Base-by-base conservation (phyloP, 768 basidiomycete species). In the Phaffia tasmanica region DNA sequence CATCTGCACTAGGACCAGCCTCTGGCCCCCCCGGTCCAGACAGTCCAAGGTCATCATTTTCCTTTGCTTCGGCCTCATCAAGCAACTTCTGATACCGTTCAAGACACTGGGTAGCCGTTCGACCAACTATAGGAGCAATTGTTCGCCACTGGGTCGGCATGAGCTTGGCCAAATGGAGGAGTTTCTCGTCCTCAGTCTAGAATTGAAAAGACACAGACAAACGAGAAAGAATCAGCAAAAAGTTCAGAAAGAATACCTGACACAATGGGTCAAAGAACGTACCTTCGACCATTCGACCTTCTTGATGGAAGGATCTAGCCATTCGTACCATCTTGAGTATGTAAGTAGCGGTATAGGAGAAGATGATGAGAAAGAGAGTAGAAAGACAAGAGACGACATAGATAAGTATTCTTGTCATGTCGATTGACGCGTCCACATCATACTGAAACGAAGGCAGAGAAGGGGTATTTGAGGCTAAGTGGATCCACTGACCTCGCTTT, bases 101-200 rank as follows among this genome's bases (percentile, higher is more conserved):
- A 35, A 98, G 79, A 79, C 95, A 99, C 75, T 99, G 95, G 0
- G 89, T 94, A 0, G 95, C 95, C 1, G 95, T 98, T 32, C 95
- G 84, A 51, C 95, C 95, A 65, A 99, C 95, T 69, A 95, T 94
- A 59, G 95, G 95, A 4, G 95, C 93, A 72, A 99, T 94, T 27
- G 95, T 97, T 32, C 95, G 86, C 95, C 95, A 99, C 80, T 99
- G 95, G 0, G 95, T 98, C 0, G 95, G 95, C 92, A 98, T 99
- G 68, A 98, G 81, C 78, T 97, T 98, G 53, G 95, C 95, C 27
- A 98, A 84, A 76, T 98, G 93, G 15, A 99, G 81, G 3, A 99
- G 83, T 77, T 98, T 99, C 79, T 98, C 95, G 78, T 99, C 95
- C 78, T 99, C 95, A 21, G 88, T 90, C 89, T 93, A 50, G 1